Evolutionary conservation across 345 rosid genomes (phyloP), one percentile per base, ranked within the genome.

Genomic region (Corchorus olitorius): DNA sequence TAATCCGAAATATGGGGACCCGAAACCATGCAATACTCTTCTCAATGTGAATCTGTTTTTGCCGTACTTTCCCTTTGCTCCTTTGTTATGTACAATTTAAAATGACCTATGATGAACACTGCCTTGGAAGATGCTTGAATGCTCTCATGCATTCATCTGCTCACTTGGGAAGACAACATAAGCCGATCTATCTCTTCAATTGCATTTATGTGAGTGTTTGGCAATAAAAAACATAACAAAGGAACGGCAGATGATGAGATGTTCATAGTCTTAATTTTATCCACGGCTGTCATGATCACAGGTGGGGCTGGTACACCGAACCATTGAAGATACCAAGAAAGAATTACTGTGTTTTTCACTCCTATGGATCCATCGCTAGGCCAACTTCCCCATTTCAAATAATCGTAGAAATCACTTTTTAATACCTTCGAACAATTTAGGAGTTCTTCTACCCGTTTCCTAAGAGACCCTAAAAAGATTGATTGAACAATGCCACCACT

Each of bases 321-420:
- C 98, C 97, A 92, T 79, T 86, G 90, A 20, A 96, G 86, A 83
- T 92, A 91, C 98, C 98, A 89, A 37, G 98, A 67, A 67, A 66
- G 64, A 20, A 64, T 6, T 65, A 45, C 41, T 41, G 61, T 50
- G 22, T 13, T 60, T 20, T 50, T 58, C 53, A 54, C 72, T 8
- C 55, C 55, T 4, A 5, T 86, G 67, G 89, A 74, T 45, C 73
- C 61, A 13, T 84, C 78, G 22, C 54, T 37, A n/a, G 97, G 90
- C 98, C 98, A 93, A 74, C 82, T 72, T 59, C 94, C 93, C 2
- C 79, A 82, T 49, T 65, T 84, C 82, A 93, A 46, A 79, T 96
- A 96, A 72, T 79, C 20, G 56, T 17, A 22, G 7, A 96, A 75
- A 72, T 87, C 79, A 48, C 46, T 77, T 73, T 84, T 80, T 78